Evolutionary conservation across 768 basidiomycete species (phyloP), one percentile per base, ranked within the genome.

Genomic region (Tulasnella calospora): DNA sequence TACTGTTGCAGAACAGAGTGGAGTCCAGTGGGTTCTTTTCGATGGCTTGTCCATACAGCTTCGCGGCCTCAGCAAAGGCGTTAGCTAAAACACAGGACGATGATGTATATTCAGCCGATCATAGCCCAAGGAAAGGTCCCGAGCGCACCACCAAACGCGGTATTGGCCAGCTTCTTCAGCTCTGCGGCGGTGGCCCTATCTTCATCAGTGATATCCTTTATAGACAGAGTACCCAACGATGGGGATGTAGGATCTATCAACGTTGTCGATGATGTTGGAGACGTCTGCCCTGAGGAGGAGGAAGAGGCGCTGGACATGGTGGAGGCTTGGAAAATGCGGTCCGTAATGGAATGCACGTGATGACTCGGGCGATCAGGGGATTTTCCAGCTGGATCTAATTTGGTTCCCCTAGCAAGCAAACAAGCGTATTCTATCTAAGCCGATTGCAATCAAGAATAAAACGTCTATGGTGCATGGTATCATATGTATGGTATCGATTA

Each of bases 1-100:
- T 40, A 83, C 97, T 89, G 85, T 99, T 99, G 83, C 93, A 96
- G 93, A 94, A 99, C 74, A 97, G 84, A 19, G 95, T 96, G 74
- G 95, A 86, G 82, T 98, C 97, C 77, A 87, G 86, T 0, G 95
- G 96, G 83, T 99, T 96, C 83, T 91, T 89, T 80, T 92, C 90
- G 81, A 99, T 93, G 2, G 97, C 94, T 47, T 90, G 85, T 2
- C 92, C 89, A 84, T 99, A 99, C 47, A 98, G 85, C 55, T 88
- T 87, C 13, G 92, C 91, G 15, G 96, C 95, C 21, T 85, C 83
- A 30, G 88, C 87, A 83, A 96, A 99, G 81, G 93, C 90, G 83
- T 94, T 92, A 71, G 85, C 94, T 88, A 78, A 87, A 80, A 27
- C 21, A 15, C 3, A 40, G 70, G 23, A 23, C 71, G 71, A 55